phyloP scores from a whole-genome alignment of 2,329 filamentous ascomycete genomes.

The Neodidymelliopsis sp. region DNA sequence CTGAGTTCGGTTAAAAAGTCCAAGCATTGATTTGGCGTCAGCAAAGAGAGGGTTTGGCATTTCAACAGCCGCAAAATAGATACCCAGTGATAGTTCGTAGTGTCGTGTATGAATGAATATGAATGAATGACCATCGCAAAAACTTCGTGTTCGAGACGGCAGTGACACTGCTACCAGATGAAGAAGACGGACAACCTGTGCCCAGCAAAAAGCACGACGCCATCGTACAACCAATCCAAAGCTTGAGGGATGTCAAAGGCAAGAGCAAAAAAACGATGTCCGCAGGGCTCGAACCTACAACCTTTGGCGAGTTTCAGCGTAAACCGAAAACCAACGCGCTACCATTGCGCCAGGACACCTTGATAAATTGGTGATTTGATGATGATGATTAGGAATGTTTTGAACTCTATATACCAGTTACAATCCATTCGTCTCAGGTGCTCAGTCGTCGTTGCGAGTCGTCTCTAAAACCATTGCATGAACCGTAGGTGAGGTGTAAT shows the following conservation, averaged over 20 bases:
- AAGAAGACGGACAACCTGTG: too few species aligned
- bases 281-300: constrained; percentile 27
- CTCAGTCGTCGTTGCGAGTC: too few species aligned
- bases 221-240: too few species aligned
- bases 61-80: constrained; percentile 32
- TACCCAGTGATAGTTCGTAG: constrained; percentile 22
- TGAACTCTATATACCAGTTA: too few species aligned
- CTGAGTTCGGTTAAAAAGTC: constrained; percentile 7
- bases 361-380: not conserved
- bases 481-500: too few species aligned
- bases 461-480: too few species aligned
- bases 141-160: not conserved
- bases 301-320: constrained; percentile 24
- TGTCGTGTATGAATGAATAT: constrained; percentile 3
- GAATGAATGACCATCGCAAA: not conserved
- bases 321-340: constrained; percentile 31
- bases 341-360: constrained; percentile 30
- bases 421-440: too few species aligned
- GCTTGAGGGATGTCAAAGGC: not conserved
- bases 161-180: too few species aligned
- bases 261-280: constrained; percentile 9
- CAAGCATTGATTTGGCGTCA: constrained; percentile 16
- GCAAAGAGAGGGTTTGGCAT: constrained; percentile 18
- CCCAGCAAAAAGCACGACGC: too few species aligned
- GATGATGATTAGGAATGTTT: too few species aligned